phyloP scores from a whole-genome alignment of 305 asterid species.

The Lippia alba region DNA sequence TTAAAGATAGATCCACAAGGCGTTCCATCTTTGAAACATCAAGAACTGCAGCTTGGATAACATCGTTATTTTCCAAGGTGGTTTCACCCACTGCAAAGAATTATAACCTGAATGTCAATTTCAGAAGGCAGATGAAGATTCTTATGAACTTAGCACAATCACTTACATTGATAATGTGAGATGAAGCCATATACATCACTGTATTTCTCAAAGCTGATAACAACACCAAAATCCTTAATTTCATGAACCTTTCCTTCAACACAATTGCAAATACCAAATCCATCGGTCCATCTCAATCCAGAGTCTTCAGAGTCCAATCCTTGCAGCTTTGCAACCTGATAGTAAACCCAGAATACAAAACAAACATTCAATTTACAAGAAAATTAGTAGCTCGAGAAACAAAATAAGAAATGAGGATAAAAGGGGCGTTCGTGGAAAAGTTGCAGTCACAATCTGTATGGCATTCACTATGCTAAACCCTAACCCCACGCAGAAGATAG shows the following conservation, averaged over 20 bases:
- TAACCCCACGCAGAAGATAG: neutral
- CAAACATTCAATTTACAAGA: neutral
- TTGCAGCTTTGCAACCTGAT: constrained; percentile 83
- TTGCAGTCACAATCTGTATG: neutral
- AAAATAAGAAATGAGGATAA: constrained; percentile 2
- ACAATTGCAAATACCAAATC: constrained; percentile 61
- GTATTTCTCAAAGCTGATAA: constrained; percentile 70
- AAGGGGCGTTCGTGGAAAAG: constrained; percentile 1
- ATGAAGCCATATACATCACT: constrained; percentile 80
- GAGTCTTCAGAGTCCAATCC: constrained; percentile 52
- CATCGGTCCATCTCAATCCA: constrained; percentile 63
- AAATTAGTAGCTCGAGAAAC: neutral
- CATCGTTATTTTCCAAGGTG: constrained; percentile 56
- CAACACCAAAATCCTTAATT: constrained; percentile 83
- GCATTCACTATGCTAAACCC: neutral
- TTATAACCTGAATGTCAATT: constrained; percentile 28
- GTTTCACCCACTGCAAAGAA: constrained; percentile 72
- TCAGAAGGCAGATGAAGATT: constrained; percentile 26
- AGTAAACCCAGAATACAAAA: constrained; percentile 25
- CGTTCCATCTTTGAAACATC: constrained; percentile 89
- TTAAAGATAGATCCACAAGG: constrained; percentile 86
- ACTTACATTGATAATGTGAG: constrained; percentile 85
- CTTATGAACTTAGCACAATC: constrained; percentile 16
- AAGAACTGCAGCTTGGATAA: constrained; percentile 76
- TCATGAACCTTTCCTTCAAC: constrained; percentile 81